Percentiles rank a stretch among this genome's conserved stretches.
Evolutionary conservation across 2,329 filamentous ascomycete species (phyloP).

Genomic region (Trichoderma endophyticum): DNA sequence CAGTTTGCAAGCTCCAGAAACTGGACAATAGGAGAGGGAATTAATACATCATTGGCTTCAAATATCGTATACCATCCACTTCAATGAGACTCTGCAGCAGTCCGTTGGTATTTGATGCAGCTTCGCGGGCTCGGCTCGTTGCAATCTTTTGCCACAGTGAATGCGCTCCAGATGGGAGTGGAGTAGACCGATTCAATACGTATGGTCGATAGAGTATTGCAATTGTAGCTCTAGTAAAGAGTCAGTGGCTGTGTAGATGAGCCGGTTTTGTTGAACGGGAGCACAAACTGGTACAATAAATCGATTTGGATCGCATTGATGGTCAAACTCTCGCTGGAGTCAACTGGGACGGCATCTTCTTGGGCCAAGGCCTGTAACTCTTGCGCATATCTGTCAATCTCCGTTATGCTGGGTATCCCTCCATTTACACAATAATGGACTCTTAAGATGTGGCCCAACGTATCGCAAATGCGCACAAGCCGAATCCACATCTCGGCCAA

Average conservation of each 20-base stretch:
- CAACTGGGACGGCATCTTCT: neutral
- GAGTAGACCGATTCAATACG: neutral
- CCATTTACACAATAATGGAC: constrained; percentile 1
- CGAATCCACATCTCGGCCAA: constrained; percentile 7
- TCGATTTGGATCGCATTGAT: neutral
- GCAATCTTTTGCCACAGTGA: neutral
- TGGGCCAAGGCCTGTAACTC: neutral
- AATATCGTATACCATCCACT: neutral
- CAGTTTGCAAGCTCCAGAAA: neutral
- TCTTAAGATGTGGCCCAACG: neutral
- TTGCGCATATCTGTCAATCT: neutral
- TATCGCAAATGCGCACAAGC: constrained; percentile 2
- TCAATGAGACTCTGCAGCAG: neutral
- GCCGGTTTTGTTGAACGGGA: neutral
- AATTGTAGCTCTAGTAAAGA: neutral
- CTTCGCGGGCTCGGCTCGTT: neutral
- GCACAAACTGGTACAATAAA: neutral
- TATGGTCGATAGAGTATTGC: neutral
- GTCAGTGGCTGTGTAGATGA: neutral
- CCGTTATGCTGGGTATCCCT: neutral
- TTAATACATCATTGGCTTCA: constrained; percentile 1
- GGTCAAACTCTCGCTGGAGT: neutral
- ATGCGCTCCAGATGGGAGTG: neutral
- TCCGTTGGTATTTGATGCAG: constrained; percentile 3
- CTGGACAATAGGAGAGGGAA: neutral